Conservation (phyloP, 2,329 filamentous ascomycete species). For the Alternaria atra region DNA sequence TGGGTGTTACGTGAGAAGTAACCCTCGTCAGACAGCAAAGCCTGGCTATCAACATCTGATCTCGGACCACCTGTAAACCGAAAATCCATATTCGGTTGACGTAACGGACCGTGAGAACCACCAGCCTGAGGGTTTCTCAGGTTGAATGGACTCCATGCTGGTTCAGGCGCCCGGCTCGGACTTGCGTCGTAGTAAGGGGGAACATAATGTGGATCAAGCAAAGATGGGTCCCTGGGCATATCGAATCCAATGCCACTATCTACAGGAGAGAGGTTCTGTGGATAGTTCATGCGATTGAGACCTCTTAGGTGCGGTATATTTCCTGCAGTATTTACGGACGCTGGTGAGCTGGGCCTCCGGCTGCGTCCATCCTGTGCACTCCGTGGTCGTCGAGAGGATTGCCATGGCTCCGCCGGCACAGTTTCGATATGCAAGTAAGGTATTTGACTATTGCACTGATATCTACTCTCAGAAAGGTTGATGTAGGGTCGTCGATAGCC, state of each 20-base stretch:
- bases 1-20: conserved; percentile 41
- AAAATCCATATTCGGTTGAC: conserved; percentile 25
- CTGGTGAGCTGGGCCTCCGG: conserved; percentile 28
- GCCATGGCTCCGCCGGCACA: conserved; percentile 31
- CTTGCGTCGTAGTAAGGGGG: conserved; percentile 18
- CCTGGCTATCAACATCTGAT: conserved; percentile 37
- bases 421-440: conserved; percentile 20
- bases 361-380: conserved; percentile 19
- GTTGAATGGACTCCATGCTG: conserved; percentile 41
- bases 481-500: conserved; percentile 23
- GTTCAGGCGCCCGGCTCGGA: conserved; percentile 26
- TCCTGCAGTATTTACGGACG: conserved; percentile 21
- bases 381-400: conserved; percentile 13
- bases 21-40: conserved; percentile 41
- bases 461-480: conserved; percentile 23
- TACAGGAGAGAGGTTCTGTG: conserved; percentile 13
- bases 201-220: conserved; percentile 23
- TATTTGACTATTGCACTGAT: conserved; percentile 14
- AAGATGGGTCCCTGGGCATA: conserved; percentile 18
- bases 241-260: conserved; percentile 15
- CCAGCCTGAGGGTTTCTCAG: conserved; percentile 22
- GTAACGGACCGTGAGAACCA: conserved; percentile 7
- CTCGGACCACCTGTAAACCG: conserved; percentile 23
- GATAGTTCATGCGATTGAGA: conserved; percentile 11
- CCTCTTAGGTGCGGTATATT: conserved; percentile 18